Base-by-base conservation (phyloP, 129 eudicot genomes). In the Erigeron canadensis region DNA sequence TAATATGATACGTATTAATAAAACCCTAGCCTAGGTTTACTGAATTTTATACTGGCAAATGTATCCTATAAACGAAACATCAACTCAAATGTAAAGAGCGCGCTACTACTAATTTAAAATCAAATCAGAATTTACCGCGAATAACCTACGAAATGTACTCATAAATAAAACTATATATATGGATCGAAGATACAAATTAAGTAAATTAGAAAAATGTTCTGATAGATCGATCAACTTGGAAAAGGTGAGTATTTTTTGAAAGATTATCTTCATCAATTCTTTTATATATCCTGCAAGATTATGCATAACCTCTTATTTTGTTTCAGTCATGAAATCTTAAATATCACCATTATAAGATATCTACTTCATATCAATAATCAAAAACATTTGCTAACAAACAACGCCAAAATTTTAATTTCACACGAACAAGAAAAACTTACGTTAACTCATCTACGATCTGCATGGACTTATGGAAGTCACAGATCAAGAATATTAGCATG, bases 131-230 rank as follows among this genome's bases (percentile, higher is more conserved):
- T 28, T 3, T 28, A 28, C 34, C 34, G 3, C 34, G 1, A 28
- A 28, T 28, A 28, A 28, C 34, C 34, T 28, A 28, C 34, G 3
- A 28, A 28, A 28, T 28, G 34, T 28, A 67, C 63, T 81, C 82
- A 10, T 75, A 81, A 19, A 81, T 64, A 55, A 79, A 81, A 65
- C 92, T 86, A 66, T 66, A 69, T 13, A 7, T 28, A 28, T 28
- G 34, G 19, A 50, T 65, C 70, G 55, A 43, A 41, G 28, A 9
- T 39, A 64, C 56, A 44, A 43, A 65, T 16, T 21, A 43, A 65
- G 17, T 21, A 43, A 55, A 44, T 44, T 11, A 65, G 17, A 65
- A 19, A 65, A 18, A 18, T 43, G 41, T 65, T 16, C 53, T 65
- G 11, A 44, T 12, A 10, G 43, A 65, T 44, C 54, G 43, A 65